Evolutionary conservation across 2,329 filamentous ascomycete genomes (phyloP), one percentile per base, ranked within the genome.

Genomic region (Hypoxylon sp.): DNA sequence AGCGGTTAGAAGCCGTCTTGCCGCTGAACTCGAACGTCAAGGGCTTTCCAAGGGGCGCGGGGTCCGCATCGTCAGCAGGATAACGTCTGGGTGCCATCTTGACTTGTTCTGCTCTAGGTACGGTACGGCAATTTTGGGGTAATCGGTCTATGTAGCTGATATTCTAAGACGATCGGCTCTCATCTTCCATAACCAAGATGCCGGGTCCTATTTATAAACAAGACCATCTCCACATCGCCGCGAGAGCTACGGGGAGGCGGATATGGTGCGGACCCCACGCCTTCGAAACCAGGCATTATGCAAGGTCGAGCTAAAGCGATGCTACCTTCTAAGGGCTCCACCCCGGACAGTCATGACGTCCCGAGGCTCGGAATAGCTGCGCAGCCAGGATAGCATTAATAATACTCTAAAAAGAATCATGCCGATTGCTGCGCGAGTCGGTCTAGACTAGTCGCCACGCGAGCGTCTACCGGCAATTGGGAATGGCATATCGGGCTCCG

Each of bases 1-100:
- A 85, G 20, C 83, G 77, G 66, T 86, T 87, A 4, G 77, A 76
- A 2, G 83, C 83, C 5, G 78, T 81, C 48, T 74, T 78, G 58
- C 78, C 77, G 40, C 79, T 78, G 69, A 79, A 79, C 17, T 71
- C 63, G 60, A 77, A 80, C 8, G 70, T 56, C 27, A 79, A 68
- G 3, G 76, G 73, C 40, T 72, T 48, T 10, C 67, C 74, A 17
- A 79, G 62, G 13, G 69, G 67, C 11, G 65, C 53, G 11, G 67
- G 60, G 49, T 73, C 67, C 10, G 52, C 54, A 13, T 47, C 58
- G 18, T 48, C 35, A n/a, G 26, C n/a, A 3, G 10, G 13, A 17
- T 26, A 43, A 9, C 48, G 55, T 11, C 42, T 52, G 9, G 48
- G 48, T 31, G 48, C 10, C 55, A 58, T 58, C 15, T 20, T 37